Percentiles rank a stretch among this genome's conserved stretches.
These are phyloP conservation scores for Amniculicola lignicola DNA, from an alignment of 495 filamentous ascomycete species.

Conservation along the genomic window DNA sequence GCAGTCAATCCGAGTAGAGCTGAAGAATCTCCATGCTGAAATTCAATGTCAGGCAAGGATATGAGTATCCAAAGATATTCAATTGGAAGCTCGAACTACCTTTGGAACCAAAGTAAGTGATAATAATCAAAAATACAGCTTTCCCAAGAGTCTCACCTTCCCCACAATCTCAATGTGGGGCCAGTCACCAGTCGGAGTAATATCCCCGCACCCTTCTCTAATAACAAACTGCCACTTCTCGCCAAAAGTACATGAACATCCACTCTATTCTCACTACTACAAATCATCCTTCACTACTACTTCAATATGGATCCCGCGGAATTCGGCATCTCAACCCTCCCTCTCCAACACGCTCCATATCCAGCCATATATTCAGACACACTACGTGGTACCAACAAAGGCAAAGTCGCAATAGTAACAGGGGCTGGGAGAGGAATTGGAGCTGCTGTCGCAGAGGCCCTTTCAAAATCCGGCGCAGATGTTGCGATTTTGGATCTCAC, in stretches of 20 bases:
- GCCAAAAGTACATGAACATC: too few species aligned
- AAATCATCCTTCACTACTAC: not conserved
- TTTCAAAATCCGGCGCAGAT: slow-evolving; percentile 26
- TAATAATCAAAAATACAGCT: too few species aligned
- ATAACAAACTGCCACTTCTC: not conserved
- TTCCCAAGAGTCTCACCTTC: too few species aligned
- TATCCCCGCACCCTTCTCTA: slow-evolving; percentile 1
- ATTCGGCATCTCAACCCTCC: slow-evolving; percentile 19
- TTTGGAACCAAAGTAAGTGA: too few species aligned
- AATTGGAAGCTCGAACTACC: too few species aligned
- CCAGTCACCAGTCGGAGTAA: not conserved
- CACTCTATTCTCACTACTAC: not conserved
- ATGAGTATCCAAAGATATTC: too few species aligned
- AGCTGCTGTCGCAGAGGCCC: slow-evolving; percentile 25
- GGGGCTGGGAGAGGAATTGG: slow-evolving; percentile 32
- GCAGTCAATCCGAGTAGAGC: too few species aligned
- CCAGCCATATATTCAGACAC: slow-evolving; percentile 10
- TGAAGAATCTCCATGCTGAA: too few species aligned
- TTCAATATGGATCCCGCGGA: slow-evolving; percentile 21
- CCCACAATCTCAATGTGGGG: slow-evolving; percentile 3
- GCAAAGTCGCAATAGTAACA: slow-evolving; percentile 32
- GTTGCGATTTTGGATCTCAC: slow-evolving; percentile 22
- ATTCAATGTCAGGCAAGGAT: too few species aligned
- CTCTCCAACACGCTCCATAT: slow-evolving; percentile 24
- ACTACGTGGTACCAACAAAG: slow-evolving; percentile 4